phyloP scores from a whole-genome alignment of 2,329 filamentous ascomycete genomes.

The Raffaelea albimanens region DNA sequence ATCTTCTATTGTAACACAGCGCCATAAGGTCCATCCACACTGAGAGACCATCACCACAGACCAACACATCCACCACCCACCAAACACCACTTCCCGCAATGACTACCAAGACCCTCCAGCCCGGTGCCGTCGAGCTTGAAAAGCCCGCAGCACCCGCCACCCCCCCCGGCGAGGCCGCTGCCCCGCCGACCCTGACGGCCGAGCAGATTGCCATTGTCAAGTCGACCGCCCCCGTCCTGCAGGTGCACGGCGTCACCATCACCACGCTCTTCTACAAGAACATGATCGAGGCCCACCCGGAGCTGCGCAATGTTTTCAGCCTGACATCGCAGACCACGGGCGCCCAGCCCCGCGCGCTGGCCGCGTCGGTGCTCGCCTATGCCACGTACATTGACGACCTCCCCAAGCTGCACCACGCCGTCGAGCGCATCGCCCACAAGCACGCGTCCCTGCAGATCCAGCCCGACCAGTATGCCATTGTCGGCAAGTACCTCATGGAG shows the following conservation, averaged over 20 bases:
- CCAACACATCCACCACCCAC: not conserved
- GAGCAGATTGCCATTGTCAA: constrained; percentile 65
- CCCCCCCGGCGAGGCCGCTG: not conserved
- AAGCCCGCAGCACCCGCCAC: not conserved
- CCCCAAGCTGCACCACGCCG: constrained; percentile 41
- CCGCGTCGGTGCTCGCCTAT: constrained; percentile 61
- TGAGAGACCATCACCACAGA: not conserved
- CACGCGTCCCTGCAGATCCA: constrained; percentile 62
- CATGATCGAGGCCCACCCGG: constrained; percentile 54
- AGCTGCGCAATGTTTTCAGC: constrained; percentile 63
- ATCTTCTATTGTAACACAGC: too few relatives aligned
- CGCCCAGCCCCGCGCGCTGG: constrained; percentile 61
- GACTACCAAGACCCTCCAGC: not conserved
- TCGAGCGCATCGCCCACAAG: constrained; percentile 67
- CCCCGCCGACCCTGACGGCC: constrained; percentile 37
- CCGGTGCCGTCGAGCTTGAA: not conserved
- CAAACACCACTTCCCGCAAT: not conserved
- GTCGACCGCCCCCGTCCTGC: constrained; percentile 63
- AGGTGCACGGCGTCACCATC: constrained; percentile 58
- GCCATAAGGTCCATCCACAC: too few relatives aligned
- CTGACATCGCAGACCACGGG: constrained; percentile 57
- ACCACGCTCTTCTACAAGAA: constrained; percentile 65
- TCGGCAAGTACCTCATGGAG: constrained; percentile 57
- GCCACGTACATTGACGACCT: constrained; percentile 65
- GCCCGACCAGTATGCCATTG: constrained; percentile 61